phyloP scores from a whole-genome alignment of 805 yeast species.

The Candida vaughaniae region DNA sequence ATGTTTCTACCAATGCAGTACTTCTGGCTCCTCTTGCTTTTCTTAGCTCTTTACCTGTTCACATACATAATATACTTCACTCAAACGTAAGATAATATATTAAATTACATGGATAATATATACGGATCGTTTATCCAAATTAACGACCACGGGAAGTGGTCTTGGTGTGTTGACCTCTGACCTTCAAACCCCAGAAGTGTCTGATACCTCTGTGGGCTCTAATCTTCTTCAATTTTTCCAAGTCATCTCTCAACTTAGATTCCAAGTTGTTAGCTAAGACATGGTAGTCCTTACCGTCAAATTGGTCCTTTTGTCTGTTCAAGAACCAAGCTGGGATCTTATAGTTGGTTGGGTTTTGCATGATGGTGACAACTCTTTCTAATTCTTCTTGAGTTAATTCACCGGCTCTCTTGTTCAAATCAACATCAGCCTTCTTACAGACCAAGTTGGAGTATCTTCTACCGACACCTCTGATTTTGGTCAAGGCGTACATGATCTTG shows the following conservation, averaged over 20 bases:
- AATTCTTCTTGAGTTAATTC: slow-evolving; percentile 99
- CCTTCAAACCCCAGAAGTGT: slow-evolving; percentile 99
- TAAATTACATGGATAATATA: slow-evolving; percentile 17
- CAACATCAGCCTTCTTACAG: slow-evolving; percentile 99
- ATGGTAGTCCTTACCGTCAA: slow-evolving; percentile 99
- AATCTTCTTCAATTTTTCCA: slow-evolving; percentile 99
- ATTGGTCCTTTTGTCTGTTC: slow-evolving; percentile 98
- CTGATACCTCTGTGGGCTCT: slow-evolving; percentile 99
- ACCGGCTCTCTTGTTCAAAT: slow-evolving; percentile 98
- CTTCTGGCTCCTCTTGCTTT: too few species aligned
- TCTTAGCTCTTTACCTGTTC: too few species aligned
- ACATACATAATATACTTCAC: too few species aligned
- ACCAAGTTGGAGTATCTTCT: slow-evolving; percentile 99
- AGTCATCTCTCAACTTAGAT: slow-evolving; percentile 99
- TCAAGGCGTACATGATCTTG: slow-evolving; percentile 99
- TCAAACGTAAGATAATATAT: slow-evolving; percentile 21
- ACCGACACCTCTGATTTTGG: slow-evolving; percentile 99
- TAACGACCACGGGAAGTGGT: slow-evolving; percentile 94
- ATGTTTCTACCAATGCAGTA: too few species aligned
- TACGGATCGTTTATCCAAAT: slow-evolving; percentile 3
- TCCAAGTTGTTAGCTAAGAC: slow-evolving; percentile 98
- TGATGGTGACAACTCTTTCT: slow-evolving; percentile 99
- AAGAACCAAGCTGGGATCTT: slow-evolving; percentile 99
- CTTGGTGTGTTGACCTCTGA: slow-evolving; percentile 99
- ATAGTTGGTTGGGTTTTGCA: slow-evolving; percentile 99